A percentile compares a stretch with the other conserved stretches of the same genome.
phyloP scores from a whole-genome alignment of 2,329 filamentous ascomycete species.

The Penicillium fuscoglaucum region DNA sequence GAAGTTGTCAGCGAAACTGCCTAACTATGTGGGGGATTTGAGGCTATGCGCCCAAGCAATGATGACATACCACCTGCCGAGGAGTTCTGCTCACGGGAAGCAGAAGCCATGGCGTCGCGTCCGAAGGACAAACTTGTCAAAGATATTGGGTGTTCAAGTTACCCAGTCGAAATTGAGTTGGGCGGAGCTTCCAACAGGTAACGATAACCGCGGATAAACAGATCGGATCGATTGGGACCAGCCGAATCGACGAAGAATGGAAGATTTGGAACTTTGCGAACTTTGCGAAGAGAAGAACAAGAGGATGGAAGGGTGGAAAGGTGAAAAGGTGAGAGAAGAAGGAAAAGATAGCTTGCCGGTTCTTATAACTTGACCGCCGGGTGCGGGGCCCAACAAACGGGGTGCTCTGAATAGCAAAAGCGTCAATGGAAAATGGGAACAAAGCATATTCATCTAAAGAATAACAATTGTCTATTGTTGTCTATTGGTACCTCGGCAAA shows the following conservation, averaged over 20 bases:
- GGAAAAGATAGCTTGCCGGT: conserved; percentile 4
- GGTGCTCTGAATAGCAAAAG: neutral
- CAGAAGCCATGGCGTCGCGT: conserved; percentile 17
- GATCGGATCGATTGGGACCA: conserved; percentile 10
- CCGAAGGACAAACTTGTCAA: conserved; percentile 1
- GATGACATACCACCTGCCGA: conserved; percentile 13
- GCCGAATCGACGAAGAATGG: conserved; percentile 5
- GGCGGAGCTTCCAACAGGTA: neutral
- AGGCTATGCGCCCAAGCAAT: neutral
- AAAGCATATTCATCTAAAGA: conserved; percentile 1
- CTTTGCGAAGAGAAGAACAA: conserved; percentile 3
- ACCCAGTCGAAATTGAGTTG: neutral
- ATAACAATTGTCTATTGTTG: neutral
- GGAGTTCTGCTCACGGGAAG: conserved; percentile 15
- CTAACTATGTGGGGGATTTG: neutral
- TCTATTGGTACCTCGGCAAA: neutral
- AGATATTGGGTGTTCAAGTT: conserved; percentile 7
- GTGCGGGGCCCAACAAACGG: conserved; percentile 11
- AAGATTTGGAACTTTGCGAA: neutral
- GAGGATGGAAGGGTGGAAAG: conserved; percentile 4
- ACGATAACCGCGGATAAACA: neutral
- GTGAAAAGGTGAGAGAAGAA: conserved; percentile 1
- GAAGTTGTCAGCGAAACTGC: conserved; percentile 2
- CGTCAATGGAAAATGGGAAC: conserved; percentile 1
- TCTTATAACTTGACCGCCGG: conserved; percentile 12